These are phyloP conservation scores for Artemisia annua DNA, from an alignment of 129 eudicot genomes.

Conservation along the genomic window DNA sequence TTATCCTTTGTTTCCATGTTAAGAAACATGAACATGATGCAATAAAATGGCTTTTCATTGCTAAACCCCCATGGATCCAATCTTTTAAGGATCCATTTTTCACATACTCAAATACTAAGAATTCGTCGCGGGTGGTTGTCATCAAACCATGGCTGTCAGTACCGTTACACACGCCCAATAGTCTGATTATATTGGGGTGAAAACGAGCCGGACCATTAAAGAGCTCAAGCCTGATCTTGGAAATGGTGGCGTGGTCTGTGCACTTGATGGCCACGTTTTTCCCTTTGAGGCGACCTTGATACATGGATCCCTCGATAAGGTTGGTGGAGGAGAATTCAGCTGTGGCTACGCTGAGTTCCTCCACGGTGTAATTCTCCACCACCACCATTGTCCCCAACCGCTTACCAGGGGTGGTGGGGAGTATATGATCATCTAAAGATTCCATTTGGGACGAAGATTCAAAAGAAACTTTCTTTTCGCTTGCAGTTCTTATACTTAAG, in stretches of 20 bases:
- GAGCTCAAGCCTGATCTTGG: constrained; percentile 60
- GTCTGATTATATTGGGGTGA: constrained; percentile 70
- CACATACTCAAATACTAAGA: constrained; percentile 73
- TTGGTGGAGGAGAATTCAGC: constrained; percentile 58
- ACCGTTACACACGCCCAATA: constrained; percentile 52
- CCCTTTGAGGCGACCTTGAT: constrained; percentile 76
- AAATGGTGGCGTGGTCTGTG: constrained; percentile 35
- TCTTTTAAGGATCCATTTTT: constrained; percentile 84
- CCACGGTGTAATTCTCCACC: constrained; percentile 60
- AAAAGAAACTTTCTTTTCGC: constrained; percentile 79
- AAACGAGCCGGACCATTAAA: constrained; percentile 52
- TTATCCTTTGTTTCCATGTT: constrained; percentile 86
- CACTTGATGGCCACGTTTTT: constrained; percentile 64
- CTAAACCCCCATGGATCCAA: constrained; percentile 96
- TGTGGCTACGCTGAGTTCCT: constrained; percentile 73
- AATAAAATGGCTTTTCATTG: constrained; percentile 89
- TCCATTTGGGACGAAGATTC: constrained; percentile 68
- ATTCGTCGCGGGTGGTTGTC: constrained; percentile 29
- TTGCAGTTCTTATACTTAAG: constrained; percentile 70
- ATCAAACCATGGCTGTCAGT: neutral
- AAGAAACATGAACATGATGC: constrained; percentile 81
- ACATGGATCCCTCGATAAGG: constrained; percentile 75
- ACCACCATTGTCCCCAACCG: constrained; percentile 24
- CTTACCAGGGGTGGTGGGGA: constrained; percentile 51
- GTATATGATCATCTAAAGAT: constrained; percentile 51